Percentiles rank a stretch among this genome's conserved stretches.
Evolutionary conservation across 345 rosid species (phyloP).

Genomic region (Brassica rapa): DNA sequence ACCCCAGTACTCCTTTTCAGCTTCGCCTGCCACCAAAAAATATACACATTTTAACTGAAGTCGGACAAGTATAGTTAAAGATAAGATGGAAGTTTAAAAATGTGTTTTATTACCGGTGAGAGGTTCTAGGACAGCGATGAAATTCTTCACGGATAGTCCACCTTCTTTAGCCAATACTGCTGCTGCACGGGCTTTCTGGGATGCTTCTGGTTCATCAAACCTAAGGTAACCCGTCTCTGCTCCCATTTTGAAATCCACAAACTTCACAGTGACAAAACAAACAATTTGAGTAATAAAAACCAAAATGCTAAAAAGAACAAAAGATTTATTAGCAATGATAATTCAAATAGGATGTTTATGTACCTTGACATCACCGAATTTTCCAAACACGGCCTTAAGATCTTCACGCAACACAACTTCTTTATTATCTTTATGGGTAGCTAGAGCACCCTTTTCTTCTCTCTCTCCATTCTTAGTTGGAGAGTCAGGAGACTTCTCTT

Average conservation of each 20-base stretch:
- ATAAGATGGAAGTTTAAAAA: neutral
- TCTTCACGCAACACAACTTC: slow-evolving; percentile 91
- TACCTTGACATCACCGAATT: slow-evolving; percentile 90
- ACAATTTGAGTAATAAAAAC: neutral
- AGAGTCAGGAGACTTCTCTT: slow-evolving; percentile 51
- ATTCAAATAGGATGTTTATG: neutral
- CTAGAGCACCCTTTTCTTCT: slow-evolving; percentile 50
- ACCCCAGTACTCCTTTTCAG: slow-evolving; percentile 86
- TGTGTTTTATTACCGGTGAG: slow-evolving; percentile 57
- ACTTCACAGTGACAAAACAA: slow-evolving; percentile 46
- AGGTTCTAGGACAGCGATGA: slow-evolving; percentile 76
- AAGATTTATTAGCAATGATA: neutral
- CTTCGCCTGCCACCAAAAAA: slow-evolving; percentile 55
- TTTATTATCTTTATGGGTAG: slow-evolving; percentile 52
- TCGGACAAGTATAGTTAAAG: neutral
- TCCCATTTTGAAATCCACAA: slow-evolving; percentile 86
- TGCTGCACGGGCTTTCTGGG: slow-evolving; percentile 94
- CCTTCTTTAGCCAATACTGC: slow-evolving; percentile 86
- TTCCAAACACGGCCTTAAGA: slow-evolving; percentile 68
- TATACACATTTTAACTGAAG: neutral
- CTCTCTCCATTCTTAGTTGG: slow-evolving; percentile 46
- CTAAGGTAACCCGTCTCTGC: slow-evolving; percentile 71
- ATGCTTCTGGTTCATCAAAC: slow-evolving; percentile 85
- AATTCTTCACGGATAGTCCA: slow-evolving; percentile 79
- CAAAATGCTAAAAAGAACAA: neutral